Evolutionary conservation across 75 land plant genomes (phyloP), one percentile per base, ranked within the genome.

Genomic region (Adiantum capillusveneris): DNA sequence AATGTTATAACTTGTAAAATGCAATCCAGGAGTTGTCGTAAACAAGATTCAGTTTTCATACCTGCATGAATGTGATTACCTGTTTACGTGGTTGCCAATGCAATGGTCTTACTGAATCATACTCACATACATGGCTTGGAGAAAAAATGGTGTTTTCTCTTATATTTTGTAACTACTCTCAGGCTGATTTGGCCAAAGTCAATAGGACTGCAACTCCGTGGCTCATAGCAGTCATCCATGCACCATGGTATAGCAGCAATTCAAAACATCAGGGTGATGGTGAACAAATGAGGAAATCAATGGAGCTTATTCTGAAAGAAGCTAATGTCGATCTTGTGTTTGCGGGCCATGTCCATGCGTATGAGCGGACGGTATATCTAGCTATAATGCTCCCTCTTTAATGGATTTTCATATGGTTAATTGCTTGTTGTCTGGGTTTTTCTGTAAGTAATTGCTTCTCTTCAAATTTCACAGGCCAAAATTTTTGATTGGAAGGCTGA

Each of bases 201-300:
- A 81, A 93, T 56, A 63, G 98, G 45, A 26, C 53, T 30, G 81
- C 31, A 57, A 89, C 98, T 27, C 96, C 98, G 0, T 93, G 98
- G 98, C 78, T 93, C 16, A 50, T 93, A 19, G 98, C 74, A 20
- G 17, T 86, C 56, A 66, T 89, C 45, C 98, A 93, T 67, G 96
- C 79, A 18, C 98, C 98, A 67, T 93, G 98, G 98, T 89, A 93
- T 59, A 93, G 85, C 60, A 89, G 85, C 62, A 89, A 93, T 50
- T 29, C 67, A 43, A 86, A 86, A 28, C 98, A 93, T 74, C 83
- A 73, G 68, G 84, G 90, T 21, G 96, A 93, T 62, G 90, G 83
- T 9, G 87, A 81, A 56, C 58, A 53, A 6, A 93, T 93, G 98
- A 88, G 83, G 96, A 69, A 56, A 1, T 55, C 83, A 28, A 79